Evolutionary conservation across 1,139 yeast genomes (phyloP).

Genomic region (Sugiyamaella japonica): DNA sequence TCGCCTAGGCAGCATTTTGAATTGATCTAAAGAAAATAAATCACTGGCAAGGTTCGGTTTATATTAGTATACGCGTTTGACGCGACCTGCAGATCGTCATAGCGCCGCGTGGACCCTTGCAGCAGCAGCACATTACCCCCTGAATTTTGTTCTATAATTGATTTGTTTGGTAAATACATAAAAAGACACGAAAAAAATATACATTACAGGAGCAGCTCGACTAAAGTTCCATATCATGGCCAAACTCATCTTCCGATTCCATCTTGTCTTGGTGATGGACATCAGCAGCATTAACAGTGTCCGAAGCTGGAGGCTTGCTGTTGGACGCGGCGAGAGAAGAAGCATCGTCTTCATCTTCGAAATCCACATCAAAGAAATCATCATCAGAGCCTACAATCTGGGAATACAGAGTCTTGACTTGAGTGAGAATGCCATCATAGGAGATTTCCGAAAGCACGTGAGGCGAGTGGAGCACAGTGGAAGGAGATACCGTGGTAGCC

Average conservation of each 20-base stretch:
- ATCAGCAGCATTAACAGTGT: neutral
- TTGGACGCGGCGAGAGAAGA: slow-evolving; percentile 41
- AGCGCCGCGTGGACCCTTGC: slow-evolving; percentile 9
- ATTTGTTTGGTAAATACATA: neutral
- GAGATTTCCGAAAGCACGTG: slow-evolving; percentile 84
- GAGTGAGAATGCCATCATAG: slow-evolving; percentile 85
- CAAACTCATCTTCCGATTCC: slow-evolving; percentile 49
- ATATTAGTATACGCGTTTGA: neutral
- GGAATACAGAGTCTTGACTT: slow-evolving; percentile 72
- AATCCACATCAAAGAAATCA: slow-evolving; percentile 93
- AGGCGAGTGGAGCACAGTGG: slow-evolving; percentile 48
- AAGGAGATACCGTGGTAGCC: slow-evolving; percentile 5
- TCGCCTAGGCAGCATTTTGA: slow-evolving; percentile 24
- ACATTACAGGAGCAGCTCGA: neutral
- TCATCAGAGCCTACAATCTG: slow-evolving; percentile 88
- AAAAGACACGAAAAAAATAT: neutral
- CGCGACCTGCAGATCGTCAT: neutral
- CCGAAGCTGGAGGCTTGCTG: slow-evolving; percentile 4
- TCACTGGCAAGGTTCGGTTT: neutral
- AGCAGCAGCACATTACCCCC: slow-evolving; percentile 3
- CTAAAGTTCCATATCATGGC: slow-evolving; percentile 68
- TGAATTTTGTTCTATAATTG: neutral
- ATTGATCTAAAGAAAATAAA: neutral
- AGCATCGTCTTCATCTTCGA: slow-evolving; percentile 93
- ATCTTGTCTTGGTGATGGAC: slow-evolving; percentile 2